Evolutionary conservation across 1,284 basidiomycete species (phyloP).

Genomic region (Athelia psychrophila): DNA sequence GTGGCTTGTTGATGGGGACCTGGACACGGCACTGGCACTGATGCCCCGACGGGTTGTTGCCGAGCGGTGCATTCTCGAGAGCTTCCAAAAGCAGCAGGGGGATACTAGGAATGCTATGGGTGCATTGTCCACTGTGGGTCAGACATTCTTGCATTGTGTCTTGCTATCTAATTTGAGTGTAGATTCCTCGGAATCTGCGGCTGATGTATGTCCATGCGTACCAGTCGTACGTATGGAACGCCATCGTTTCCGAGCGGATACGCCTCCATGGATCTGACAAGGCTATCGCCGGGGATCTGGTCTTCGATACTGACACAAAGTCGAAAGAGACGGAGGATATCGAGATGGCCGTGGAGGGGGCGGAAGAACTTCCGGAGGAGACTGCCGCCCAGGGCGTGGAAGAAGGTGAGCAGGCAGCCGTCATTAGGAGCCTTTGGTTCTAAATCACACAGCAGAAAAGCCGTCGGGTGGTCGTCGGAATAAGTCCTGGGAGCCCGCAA

Average conservation of each 20-base stretch:
- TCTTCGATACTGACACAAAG: constrained; percentile 52
- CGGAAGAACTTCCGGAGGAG: constrained; percentile 31
- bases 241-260: constrained; percentile 91
- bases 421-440: constrained; percentile 3
- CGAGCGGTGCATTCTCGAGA: constrained; percentile 89
- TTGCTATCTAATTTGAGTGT: constrained; percentile 1
- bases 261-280: constrained; percentile 72
- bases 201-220: constrained; percentile 99
- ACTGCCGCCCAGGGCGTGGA: constrained; percentile 29
- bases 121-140: constrained; percentile 77
- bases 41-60: constrained; percentile 92
- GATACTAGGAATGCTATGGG: constrained; percentile 83
- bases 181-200: constrained; percentile 95
- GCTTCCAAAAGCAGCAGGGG: constrained; percentile 78
- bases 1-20: constrained; percentile 78
- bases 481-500: constrained; percentile 58
- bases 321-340: constrained; percentile 31
- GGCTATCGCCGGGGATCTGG: constrained; percentile 85
- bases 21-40: constrained; percentile 73
- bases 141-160: constrained; percentile 8
- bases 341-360: constrained; percentile 36
- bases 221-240: constrained; percentile 99
- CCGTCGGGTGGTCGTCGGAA: constrained; percentile 20
- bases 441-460: constrained; percentile 20
- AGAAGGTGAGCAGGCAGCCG: constrained; percentile 5